Evolutionary conservation across 306 rosid species (phyloP).

Genomic region (Albizia julibrissin): DNA sequence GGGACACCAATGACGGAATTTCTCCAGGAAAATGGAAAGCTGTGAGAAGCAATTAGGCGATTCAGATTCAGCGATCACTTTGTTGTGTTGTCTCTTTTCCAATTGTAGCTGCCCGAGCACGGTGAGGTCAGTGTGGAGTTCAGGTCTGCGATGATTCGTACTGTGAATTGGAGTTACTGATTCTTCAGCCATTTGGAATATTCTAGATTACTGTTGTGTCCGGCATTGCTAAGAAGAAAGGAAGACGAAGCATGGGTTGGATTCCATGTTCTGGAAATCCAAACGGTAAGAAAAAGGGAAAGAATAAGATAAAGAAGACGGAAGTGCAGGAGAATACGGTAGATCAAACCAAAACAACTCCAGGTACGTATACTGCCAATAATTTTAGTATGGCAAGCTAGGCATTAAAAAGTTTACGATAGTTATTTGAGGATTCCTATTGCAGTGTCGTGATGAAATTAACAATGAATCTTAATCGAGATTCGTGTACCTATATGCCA

Average conservation of each 20-base stretch:
- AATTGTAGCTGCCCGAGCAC: slow-evolving; percentile 18
- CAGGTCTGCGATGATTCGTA: slow-evolving; percentile 20
- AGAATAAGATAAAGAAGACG: slow-evolving; percentile 50
- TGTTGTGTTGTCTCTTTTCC: slow-evolving; percentile 28
- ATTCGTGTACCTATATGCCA: slow-evolving; percentile 22
- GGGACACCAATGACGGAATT: slow-evolving; percentile 35
- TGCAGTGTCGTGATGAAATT: not conserved
- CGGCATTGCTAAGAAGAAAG: slow-evolving; percentile 2
- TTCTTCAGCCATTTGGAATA: slow-evolving; percentile 22
- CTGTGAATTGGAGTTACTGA: slow-evolving; percentile 19
- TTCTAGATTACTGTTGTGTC: slow-evolving; percentile 1
- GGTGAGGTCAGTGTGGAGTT: slow-evolving; percentile 32
- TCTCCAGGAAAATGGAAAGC: slow-evolving; percentile 5
- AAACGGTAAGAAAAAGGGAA: slow-evolving; percentile 52
- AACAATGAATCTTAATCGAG: slow-evolving; percentile 15
- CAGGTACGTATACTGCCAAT: slow-evolving; percentile 47
- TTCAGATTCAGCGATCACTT: slow-evolving; percentile 16
- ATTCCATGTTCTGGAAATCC: slow-evolving; percentile 82
- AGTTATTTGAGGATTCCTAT: slow-evolving; percentile 30
- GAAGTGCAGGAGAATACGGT: slow-evolving; percentile 44
- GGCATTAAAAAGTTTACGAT: slow-evolving; percentile 17
- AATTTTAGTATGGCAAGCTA: not conserved
- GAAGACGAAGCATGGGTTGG: slow-evolving; percentile 66
- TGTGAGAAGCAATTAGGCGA: slow-evolving; percentile 21
- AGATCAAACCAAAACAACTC: slow-evolving; percentile 57